These are phyloP conservation scores for Citeromyces siamensis DNA, from an alignment of 1,139 yeast species.

Conservation along the genomic window DNA sequence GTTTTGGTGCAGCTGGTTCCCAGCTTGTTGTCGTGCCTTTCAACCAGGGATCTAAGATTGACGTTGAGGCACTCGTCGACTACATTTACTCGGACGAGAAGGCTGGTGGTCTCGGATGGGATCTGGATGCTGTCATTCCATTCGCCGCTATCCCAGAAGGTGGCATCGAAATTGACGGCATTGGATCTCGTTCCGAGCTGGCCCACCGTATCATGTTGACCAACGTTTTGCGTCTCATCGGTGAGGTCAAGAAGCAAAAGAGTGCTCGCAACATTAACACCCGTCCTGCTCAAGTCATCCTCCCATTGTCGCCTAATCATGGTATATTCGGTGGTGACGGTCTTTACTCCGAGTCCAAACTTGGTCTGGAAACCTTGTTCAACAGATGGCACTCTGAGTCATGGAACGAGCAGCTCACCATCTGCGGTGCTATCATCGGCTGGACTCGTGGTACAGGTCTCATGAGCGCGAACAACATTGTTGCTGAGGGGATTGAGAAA, in stretches of 20 bases:
- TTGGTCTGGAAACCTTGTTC: constrained; percentile 88
- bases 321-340: constrained; percentile 99
- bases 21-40: constrained; percentile 93
- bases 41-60: constrained; percentile 95
- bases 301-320: constrained; percentile 96
- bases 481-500: constrained; percentile 95
- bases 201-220: constrained; percentile 99
- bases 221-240: constrained; percentile 83
- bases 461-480: constrained; percentile 93
- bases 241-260: constrained; percentile 80
- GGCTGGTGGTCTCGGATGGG: constrained; percentile 96
- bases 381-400: constrained; percentile 99
- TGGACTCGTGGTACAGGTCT: constrained; percentile 99
- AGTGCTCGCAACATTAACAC: constrained; percentile 66
- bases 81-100: constrained; percentile 75
- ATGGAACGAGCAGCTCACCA: constrained; percentile 88
- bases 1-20: constrained; percentile 87
- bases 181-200: constrained; percentile 91
- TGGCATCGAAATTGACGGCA: constrained; percentile 87
- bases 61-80: constrained; percentile 74
- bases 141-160: constrained; percentile 99
- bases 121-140: constrained; percentile 89
- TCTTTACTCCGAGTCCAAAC: constrained; percentile 92
- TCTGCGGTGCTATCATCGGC: constrained; percentile 97
- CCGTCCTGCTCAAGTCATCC: constrained; percentile 94